Conservation (phyloP, 140 eudicot genomes). For the Flaveria floridana region DNA sequence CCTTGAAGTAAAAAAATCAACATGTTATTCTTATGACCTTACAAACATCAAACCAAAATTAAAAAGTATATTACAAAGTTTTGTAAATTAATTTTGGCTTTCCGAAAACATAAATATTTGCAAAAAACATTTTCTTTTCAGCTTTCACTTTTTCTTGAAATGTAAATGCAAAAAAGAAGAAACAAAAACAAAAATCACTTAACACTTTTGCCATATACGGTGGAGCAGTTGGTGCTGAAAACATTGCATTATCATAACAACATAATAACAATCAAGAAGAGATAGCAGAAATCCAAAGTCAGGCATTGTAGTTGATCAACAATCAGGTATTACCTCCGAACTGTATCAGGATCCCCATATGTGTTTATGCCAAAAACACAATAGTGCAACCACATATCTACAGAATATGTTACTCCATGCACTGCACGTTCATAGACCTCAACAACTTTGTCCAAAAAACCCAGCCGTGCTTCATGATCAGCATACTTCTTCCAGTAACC, state of each 20-base stretch:
- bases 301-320: not conserved
- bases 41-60: not conserved
- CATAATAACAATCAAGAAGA: conserved; percentile 9
- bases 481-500: conserved; percentile 99
- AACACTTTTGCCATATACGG: not conserved
- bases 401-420: conserved; percentile 96
- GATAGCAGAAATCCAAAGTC: not conserved
- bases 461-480: conserved; percentile 88
- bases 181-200: not conserved
- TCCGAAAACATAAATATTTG: not conserved
- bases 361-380: conserved; percentile 75
- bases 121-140: not conserved
- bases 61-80: not conserved
- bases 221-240: not conserved
- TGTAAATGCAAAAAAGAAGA: not conserved
- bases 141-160: not conserved
- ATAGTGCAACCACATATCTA: conserved; percentile 98
- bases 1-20: not conserved
- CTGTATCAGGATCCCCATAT: conserved; percentile 82
- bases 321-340: conserved; percentile 57
- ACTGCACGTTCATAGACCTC: conserved; percentile 95
- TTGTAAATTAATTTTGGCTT: not conserved
- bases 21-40: not conserved
- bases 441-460: conserved; percentile 80
- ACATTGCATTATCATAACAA: not conserved